Percentiles rank a stretch among this genome's conserved stretches.
Conservation (phyloP, 2,329 filamentous ascomycete genomes). For the Fusarium sarcochroum region DNA sequence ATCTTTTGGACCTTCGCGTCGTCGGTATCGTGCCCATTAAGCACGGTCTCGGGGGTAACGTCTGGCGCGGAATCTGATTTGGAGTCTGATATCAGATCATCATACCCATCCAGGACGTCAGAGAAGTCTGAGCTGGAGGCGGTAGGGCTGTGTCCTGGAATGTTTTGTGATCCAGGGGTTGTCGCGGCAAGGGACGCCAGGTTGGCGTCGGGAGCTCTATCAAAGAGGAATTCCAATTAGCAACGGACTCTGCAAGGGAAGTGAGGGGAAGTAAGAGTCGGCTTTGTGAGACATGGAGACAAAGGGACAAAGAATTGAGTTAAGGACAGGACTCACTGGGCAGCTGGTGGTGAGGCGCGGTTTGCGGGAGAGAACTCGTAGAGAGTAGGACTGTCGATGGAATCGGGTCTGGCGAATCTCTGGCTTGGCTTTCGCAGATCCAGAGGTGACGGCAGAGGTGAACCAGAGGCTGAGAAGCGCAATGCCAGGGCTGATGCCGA, state of each 20-base stretch:
- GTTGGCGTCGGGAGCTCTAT: conserved; percentile 47
- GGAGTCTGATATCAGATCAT: conserved; percentile 58
- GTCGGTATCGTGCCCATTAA: conserved; percentile 46
- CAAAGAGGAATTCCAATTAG: conserved; percentile 49
- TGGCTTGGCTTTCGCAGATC: conserved; percentile 65
- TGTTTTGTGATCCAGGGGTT: conserved; percentile 54
- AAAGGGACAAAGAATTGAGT: conserved; percentile 16
- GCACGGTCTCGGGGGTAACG: conserved; percentile 45
- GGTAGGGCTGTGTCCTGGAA: conserved; percentile 59
- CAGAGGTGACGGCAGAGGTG: conserved; percentile 51
- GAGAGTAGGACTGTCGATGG: conserved; percentile 72
- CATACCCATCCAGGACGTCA: conserved; percentile 60
- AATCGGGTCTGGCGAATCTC: conserved; percentile 67
- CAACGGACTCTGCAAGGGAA: conserved; percentile 24
- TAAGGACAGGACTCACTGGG: conserved; percentile 47
- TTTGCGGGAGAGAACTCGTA: conserved; percentile 67
- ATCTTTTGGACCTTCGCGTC: conserved; percentile 45
- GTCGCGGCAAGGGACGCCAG: conserved; percentile 44
- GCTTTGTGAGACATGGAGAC: conserved; percentile 20
- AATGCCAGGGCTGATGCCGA: conserved; percentile 54
- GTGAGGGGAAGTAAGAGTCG: conserved; percentile 10
- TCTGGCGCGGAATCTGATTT: conserved; percentile 48
- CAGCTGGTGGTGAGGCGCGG: conserved; percentile 35
- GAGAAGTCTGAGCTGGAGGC: conserved; percentile 59
- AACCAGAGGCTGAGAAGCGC: conserved; percentile 48